Evolutionary conservation across 768 basidiomycete species (phyloP).

Genomic region (Baorangia bicolor): DNA sequence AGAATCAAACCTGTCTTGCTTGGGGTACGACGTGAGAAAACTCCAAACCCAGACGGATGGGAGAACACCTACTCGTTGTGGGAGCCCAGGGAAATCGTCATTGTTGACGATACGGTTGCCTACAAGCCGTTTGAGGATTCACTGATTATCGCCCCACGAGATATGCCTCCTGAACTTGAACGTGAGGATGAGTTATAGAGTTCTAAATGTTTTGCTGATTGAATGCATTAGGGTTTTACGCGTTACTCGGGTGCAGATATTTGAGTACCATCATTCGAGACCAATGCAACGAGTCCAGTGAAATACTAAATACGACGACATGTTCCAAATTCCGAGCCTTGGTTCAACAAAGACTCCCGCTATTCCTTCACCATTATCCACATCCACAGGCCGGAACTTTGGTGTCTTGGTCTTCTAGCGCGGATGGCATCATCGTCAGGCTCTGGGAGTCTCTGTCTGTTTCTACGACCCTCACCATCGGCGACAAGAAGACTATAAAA

Average conservation of each 20-base stretch:
- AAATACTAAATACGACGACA: constrained; percentile 43
- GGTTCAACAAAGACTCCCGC: constrained; percentile 74
- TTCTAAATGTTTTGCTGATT: not conserved
- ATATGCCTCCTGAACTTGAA: constrained; percentile 90
- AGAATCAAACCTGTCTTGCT: constrained; percentile 65
- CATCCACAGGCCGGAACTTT: constrained; percentile 56
- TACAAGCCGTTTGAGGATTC: constrained; percentile 71
- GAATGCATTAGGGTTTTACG: constrained; percentile 58
- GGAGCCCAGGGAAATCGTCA: constrained; percentile 62
- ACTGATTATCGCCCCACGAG: constrained; percentile 72
- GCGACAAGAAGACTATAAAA: constrained; percentile 42
- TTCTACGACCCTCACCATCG: constrained; percentile 53
- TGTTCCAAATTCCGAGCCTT: constrained; percentile 50
- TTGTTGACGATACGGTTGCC: constrained; percentile 80
- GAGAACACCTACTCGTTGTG: constrained; percentile 62
- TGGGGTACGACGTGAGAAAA: constrained; percentile 40
- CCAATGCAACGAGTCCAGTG: constrained; percentile 57
- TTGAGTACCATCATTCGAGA: constrained; percentile 72
- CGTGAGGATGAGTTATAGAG: constrained; percentile 35
- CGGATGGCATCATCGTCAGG: constrained; percentile 62
- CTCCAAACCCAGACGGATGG: constrained; percentile 52
- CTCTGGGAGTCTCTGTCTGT: constrained; percentile 61
- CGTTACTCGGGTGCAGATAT: constrained; percentile 63
- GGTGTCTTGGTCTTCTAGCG: constrained; percentile 55
- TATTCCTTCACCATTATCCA: constrained; percentile 84